Evolutionary conservation across 305 asterid species (phyloP), one percentile per base, ranked within the genome.

Genomic region (Striga hermonthica): DNA sequence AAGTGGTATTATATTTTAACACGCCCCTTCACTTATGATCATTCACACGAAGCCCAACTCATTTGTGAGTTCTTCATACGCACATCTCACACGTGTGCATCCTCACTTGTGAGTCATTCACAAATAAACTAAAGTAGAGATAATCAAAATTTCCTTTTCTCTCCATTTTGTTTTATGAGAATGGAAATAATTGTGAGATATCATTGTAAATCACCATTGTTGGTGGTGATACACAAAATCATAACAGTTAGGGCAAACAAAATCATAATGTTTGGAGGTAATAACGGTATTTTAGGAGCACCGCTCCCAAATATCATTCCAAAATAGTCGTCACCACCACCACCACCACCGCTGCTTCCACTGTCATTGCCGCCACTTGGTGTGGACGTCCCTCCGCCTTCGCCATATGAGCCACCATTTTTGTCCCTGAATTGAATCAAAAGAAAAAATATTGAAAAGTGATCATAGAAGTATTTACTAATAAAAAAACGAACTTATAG

Each of bases 261-360:
- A 7, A 70, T 53, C 48, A 65, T 14, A 7, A 15, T 39, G 58
- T 50, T 41, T 10, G 82, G 44, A 9, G 82, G 50, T 5, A 81
- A 8, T 22, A 81, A 8, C 67, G 73, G 44, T 7, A 74, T 67
- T 34, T 67, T 54, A 57, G 85, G 57, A 14, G 80, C 78, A 49
- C 74, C 69, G 78, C 75, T 75, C 44, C 84, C 93, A 60, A 86
- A 91, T 57, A 79, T 82, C 95, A 86, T 88, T 38, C 92, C 95
- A 62, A 77, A 85, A 69, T 70, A 57, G 72, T 86, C 91, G 9
- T 72, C 84, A 22, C 83, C 58, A 3, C 82, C 73, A 57, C 83
- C 75, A 54, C 56, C 48, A 36, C 77, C 65, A 61, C 72, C 75
- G n/a, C 45, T 34, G 41, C 66, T 65, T 31, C 65, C 64, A 5